phyloP scores from a whole-genome alignment of 805 yeast genomes.

The Hanseniaspora singularis region DNA sequence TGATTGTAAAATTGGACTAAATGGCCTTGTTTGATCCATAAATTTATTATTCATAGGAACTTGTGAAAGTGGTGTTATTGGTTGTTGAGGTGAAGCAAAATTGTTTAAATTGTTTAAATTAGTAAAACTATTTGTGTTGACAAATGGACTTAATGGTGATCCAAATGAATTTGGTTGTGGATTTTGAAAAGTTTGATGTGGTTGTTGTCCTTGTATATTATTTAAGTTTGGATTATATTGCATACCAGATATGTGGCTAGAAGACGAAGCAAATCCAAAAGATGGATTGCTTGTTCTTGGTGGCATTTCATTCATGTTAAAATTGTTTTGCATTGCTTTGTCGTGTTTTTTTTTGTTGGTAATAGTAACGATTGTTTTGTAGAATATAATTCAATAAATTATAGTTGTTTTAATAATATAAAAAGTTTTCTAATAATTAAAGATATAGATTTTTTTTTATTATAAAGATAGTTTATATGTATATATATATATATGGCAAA shows the following conservation, averaged over 20 bases:
- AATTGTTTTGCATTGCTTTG: conserved; percentile 1
- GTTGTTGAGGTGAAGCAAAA: not conserved
- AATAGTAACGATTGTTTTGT: too few relatives aligned
- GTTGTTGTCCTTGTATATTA: not conserved
- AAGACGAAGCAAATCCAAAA: conserved; percentile 14
- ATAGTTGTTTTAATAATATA: too few relatives aligned
- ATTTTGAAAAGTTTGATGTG: not conserved
- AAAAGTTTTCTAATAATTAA: too few relatives aligned
- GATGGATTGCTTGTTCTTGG: conserved; percentile 10
- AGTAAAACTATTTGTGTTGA: not conserved
- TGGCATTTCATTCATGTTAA: conserved; percentile 2
- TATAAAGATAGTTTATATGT: too few relatives aligned
- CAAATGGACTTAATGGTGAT: not conserved
- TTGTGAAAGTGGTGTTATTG: not conserved
- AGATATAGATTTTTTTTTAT: too few relatives aligned
- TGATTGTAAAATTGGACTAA: not conserved
- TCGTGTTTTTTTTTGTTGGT: not conserved
- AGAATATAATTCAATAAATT: too few relatives aligned
- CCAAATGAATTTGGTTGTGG: not conserved
- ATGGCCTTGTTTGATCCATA: not conserved
- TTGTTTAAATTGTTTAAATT: not conserved
- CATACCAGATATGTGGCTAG: conserved; percentile 4
- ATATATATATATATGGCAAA: too few relatives aligned
- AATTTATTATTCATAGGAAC: not conserved
- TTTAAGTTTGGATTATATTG: not conserved